Evolutionary conservation across 805 yeast species (phyloP), one percentile per base, ranked within the genome.

Genomic region (Sungouiella thailandica): DNA sequence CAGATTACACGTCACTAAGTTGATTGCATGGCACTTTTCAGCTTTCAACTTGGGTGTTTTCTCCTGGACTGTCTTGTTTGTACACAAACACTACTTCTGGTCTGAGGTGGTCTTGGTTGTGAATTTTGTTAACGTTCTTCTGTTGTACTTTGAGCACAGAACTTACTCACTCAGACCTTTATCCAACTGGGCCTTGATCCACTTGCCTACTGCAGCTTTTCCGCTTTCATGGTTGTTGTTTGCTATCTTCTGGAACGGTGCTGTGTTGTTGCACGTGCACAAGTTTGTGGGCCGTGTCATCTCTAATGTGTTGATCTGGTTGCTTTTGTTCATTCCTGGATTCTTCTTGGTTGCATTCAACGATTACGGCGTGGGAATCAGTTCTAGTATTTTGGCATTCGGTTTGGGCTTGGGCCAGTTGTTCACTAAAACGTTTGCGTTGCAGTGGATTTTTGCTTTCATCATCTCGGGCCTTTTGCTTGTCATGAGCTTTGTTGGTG

Each of bases 391-490:
- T 46, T 60, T 85, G 47, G 63, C 71, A 41, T 68, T 82, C 36
- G 89, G 84, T 23, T 54, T 85, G 28, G 90, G 80, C 4, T 62
- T 82, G 28, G 80, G 81, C 34, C 95, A 85, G 59, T 53, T 85
- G 35, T 68, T 78, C 51, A 73, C 78, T 30, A 81, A 74, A 59
- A 63, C 76, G 23, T 70, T 85, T 60, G 90, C 90, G 2, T 68
- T 85, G 44, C 95, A 85, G 63, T 85, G 95, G 95, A 74, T 82
- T 44, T 85, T 85, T 63, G 94, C 88, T 3, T 76, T 82, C 43
- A 57, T 73, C 34, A 83, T 83, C 41, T 60, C 83, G 7, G 78
- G 74, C 4, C 34, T 78, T 19, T 68, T 81, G 53, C 68, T 78
- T 37, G 48, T 78, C 14, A 54, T 70, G 31, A 65, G 83, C 5